A percentile compares a stretch with the other conserved stretches of the same genome.
Evolutionary conservation across 2,329 filamentous ascomycete genomes (phyloP).

Genomic region (Paramyrothecium roridum): DNA sequence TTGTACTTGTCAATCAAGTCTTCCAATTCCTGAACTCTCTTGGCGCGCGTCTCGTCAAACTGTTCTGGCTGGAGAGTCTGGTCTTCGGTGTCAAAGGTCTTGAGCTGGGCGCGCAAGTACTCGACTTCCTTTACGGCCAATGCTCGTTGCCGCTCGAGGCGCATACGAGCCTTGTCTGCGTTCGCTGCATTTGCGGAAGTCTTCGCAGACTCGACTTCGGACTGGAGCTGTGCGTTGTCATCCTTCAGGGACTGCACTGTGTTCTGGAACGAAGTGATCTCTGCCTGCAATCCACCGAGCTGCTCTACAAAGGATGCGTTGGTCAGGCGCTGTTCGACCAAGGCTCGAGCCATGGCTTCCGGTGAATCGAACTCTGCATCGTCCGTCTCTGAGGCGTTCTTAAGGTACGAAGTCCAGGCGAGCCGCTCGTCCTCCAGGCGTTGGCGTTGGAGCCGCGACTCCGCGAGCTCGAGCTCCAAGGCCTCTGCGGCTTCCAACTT

Average conservation of each 20-base stretch:
- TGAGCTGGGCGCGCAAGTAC: constrained; percentile 87
- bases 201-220: constrained; percentile 70
- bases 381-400: constrained; percentile 60
- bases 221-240: constrained; percentile 61
- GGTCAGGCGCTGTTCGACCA: constrained; percentile 79
- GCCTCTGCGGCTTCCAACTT: constrained; percentile 72
- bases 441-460: constrained; percentile 78
- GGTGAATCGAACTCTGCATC: constrained; percentile 82
- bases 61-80: constrained; percentile 78
- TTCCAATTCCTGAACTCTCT: constrained; percentile 79
- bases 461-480: constrained; percentile 72
- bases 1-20: constrained; percentile 85
- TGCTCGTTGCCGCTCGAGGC: constrained; percentile 80
- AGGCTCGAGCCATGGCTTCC: constrained; percentile 78
- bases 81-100: constrained; percentile 85
- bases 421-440: constrained; percentile 83
- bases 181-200: constrained; percentile 40
- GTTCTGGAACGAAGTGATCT: constrained; percentile 73
- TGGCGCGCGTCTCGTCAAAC: constrained; percentile 70
- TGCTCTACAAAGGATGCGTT: constrained; percentile 77
- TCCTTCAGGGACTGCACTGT: constrained; percentile 69
- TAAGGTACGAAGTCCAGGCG: constrained; percentile 83
- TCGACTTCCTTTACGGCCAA: constrained; percentile 91
- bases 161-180: constrained; percentile 65
- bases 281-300: constrained; percentile 74